phyloP scores from a whole-genome alignment of 1,284 basidiomycete genomes.

The Puccinia polysora region DNA sequence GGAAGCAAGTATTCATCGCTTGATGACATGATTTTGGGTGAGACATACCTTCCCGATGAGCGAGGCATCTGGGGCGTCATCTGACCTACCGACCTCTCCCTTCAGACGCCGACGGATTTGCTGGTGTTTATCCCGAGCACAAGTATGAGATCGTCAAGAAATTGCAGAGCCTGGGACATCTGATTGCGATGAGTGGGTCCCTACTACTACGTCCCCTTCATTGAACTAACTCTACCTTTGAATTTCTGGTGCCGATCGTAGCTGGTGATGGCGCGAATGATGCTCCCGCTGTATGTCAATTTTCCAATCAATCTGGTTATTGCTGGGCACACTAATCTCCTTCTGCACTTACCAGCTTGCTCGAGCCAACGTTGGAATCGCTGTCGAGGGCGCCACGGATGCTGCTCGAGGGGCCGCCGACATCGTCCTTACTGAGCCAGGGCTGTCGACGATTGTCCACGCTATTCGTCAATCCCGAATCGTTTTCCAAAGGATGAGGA shows the following conservation, averaged over 20 bases:
- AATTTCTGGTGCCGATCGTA: slow-evolving; percentile 53
- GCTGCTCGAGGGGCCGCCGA: slow-evolving; percentile 91
- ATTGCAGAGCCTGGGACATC: slow-evolving; percentile 69
- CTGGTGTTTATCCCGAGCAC: slow-evolving; percentile 76
- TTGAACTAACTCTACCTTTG: neutral
- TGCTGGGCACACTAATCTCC: neutral
- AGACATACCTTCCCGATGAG: too few relatives aligned
- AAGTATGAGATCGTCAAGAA: slow-evolving; percentile 68
- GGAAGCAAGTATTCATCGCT: slow-evolving; percentile 68
- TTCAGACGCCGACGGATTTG: slow-evolving; percentile 83
- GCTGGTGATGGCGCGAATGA: slow-evolving; percentile 97
- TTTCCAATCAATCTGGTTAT: neutral
- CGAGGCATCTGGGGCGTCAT: too few relatives aligned
- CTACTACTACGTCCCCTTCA: neutral
- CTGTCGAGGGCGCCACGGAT: slow-evolving; percentile 92
- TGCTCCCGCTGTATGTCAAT: slow-evolving; percentile 63
- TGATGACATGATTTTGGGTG: slow-evolving; percentile 67
- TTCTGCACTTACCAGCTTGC: slow-evolving; percentile 58
- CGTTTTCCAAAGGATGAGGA: slow-evolving; percentile 96
- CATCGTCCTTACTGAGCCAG: slow-evolving; percentile 89
- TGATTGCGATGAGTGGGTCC: slow-evolving; percentile 36
- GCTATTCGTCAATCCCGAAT: slow-evolving; percentile 90
- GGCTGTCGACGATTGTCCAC: slow-evolving; percentile 93
- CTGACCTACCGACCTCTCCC: slow-evolving; percentile 48
- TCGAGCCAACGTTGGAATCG: slow-evolving; percentile 56